Evolutionary conservation across 2,329 filamentous ascomycete species (phyloP).

Genomic region (Trichophaea hybrida): DNA sequence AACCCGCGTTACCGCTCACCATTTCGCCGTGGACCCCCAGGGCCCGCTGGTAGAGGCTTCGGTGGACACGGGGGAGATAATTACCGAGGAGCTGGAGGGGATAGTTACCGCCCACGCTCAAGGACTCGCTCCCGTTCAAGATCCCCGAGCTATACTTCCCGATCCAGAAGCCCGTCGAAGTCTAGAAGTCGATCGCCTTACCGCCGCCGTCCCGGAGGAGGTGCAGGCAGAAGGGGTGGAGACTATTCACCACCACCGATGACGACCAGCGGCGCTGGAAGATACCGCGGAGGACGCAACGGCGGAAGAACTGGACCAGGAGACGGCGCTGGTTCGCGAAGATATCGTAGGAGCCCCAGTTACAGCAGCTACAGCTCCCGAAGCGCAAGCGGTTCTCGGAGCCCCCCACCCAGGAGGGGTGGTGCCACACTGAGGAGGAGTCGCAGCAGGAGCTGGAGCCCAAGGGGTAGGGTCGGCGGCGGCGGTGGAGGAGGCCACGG

Average conservation of each 20-base stretch:
- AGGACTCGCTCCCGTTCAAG: slow-evolving; percentile 35
- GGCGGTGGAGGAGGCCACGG: slow-evolving; percentile 22
- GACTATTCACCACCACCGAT: slow-evolving; percentile 27
- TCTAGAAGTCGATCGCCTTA: slow-evolving; percentile 38
- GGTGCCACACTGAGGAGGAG: slow-evolving; percentile 33
- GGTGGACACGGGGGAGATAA: slow-evolving; percentile 28
- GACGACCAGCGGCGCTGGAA: slow-evolving; percentile 18
- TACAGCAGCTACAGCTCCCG: slow-evolving; percentile 44
- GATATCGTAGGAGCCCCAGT: slow-evolving; percentile 44
- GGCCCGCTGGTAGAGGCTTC: slow-evolving; percentile 29
- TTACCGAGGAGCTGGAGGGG: slow-evolving; percentile 32
- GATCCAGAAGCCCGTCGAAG: slow-evolving; percentile 36
- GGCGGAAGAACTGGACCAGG: slow-evolving; percentile 29
- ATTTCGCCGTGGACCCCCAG: slow-evolving; percentile 30
- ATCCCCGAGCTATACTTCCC: slow-evolving; percentile 35
- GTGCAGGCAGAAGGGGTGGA: slow-evolving; percentile 27
- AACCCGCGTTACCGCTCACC: slow-evolving; percentile 26
- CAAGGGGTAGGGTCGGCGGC: slow-evolving; percentile 18
- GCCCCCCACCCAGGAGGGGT: slow-evolving; percentile 34
- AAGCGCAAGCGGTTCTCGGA: slow-evolving; percentile 28
- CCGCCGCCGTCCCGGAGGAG: slow-evolving; percentile 28
- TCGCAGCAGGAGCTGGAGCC: slow-evolving; percentile 23
- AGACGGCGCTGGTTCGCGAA: slow-evolving; percentile 27
- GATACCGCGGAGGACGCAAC: slow-evolving; percentile 27
- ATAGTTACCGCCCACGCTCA: slow-evolving; percentile 50